phyloP scores from a whole-genome alignment of 805 yeast species.

The Yamadazyma sp. region DNA sequence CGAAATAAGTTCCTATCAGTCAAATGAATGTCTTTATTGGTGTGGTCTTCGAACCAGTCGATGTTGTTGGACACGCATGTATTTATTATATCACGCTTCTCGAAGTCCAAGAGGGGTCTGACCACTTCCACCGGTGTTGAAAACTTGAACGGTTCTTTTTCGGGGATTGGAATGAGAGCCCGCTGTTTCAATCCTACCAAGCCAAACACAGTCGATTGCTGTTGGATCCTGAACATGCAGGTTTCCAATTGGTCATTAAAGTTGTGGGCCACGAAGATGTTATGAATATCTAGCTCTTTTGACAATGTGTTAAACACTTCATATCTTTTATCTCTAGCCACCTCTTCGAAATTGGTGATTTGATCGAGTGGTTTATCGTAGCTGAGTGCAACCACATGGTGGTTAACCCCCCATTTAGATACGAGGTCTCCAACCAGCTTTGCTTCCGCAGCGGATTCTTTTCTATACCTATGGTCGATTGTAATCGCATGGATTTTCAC shows the following conservation, averaged over 20 bases:
- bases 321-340: constrained; percentile 59
- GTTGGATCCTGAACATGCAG: constrained; percentile 51
- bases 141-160: constrained; percentile 17
- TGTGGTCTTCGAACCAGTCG: constrained; percentile 69
- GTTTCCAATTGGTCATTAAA: constrained; percentile 74
- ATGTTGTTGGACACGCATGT: constrained; percentile 45
- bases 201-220: constrained; percentile 49
- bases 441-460: constrained; percentile 53
- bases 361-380: constrained; percentile 27
- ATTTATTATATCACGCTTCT: constrained; percentile 45
- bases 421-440: constrained; percentile 31
- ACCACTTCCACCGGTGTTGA: constrained; percentile 23
- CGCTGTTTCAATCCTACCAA: constrained; percentile 50
- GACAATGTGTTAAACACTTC: constrained; percentile 45
- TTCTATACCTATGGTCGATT: constrained; percentile 61
- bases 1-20: constrained; percentile 62
- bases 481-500: constrained; percentile 55
- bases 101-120: constrained; percentile 54
- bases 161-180: constrained; percentile 28
- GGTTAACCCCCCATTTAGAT: constrained; percentile 33
- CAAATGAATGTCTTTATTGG: constrained; percentile 54
- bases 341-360: constrained; percentile 51
- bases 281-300: constrained; percentile 23
- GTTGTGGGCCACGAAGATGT: constrained; percentile 66
- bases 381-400: constrained; percentile 27